Conservation (phyloP, 225 moss, liverwort and hornwort genomes). For the Marchantia polymorpha region DNA sequence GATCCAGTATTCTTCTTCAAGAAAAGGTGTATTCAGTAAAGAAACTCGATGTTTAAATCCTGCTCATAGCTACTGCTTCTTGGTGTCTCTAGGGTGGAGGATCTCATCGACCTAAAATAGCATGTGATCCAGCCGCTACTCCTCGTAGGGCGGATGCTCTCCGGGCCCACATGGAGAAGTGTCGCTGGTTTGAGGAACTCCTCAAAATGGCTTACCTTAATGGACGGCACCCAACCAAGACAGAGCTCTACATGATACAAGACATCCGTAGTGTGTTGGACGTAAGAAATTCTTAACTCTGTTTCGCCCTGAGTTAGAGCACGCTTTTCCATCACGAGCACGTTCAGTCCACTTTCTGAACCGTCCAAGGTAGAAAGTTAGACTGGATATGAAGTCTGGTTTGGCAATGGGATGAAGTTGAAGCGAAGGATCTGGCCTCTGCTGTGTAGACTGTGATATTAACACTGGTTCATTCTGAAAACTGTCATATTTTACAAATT, state of each 20-base stretch:
- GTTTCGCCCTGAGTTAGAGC: background rate
- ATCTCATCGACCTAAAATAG: background rate
- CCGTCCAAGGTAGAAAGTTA: no score
- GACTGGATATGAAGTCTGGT: no score
- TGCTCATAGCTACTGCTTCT: background rate
- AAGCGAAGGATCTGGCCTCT: no score
- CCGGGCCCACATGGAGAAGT: slow-evolving; percentile 27
- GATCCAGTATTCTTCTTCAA: no score
- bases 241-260: slow-evolving; percentile 34
- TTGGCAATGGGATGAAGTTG: no score
- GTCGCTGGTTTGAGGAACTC: slow-evolving; percentile 39
- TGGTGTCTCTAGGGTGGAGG: slow-evolving; percentile 21
- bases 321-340: no score
- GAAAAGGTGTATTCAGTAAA: background rate
- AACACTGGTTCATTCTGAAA: no score
- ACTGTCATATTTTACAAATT: no score
- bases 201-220: slow-evolving; percentile 24
- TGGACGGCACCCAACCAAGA: slow-evolving; percentile 21
- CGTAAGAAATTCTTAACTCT: slow-evolving; percentile 18
- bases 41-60: no score
- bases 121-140: slow-evolving; percentile 31
- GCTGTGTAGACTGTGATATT: no score
- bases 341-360: no score
- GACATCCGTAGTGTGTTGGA: slow-evolving; percentile 37
- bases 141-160: slow-evolving; percentile 32